Evolutionary conservation across 306 rosid species (phyloP).

Genomic region (Trifolium subterraneum): DNA sequence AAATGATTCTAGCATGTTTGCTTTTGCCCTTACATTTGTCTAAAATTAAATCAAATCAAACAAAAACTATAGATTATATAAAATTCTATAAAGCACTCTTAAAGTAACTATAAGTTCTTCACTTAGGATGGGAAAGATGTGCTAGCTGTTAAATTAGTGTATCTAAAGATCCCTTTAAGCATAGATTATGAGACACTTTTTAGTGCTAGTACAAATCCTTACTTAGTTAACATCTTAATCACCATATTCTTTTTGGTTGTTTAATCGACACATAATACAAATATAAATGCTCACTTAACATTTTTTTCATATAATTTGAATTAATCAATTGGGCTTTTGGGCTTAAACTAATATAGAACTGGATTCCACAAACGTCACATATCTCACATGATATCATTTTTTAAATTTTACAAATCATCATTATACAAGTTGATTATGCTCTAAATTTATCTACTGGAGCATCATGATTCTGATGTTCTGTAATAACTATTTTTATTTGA

Average conservation of each 20-base stretch:
- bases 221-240: slow-evolving; percentile 47
- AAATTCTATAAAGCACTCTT: slow-evolving; percentile 43
- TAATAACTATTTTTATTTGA: slow-evolving; percentile 19
- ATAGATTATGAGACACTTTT: slow-evolving; percentile 47
- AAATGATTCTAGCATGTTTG: slow-evolving; percentile 25
- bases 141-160: slow-evolving; percentile 31
- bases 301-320: slow-evolving; percentile 18
- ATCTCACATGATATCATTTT: slow-evolving; percentile 40
- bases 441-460: neutral
- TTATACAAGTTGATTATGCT: slow-evolving; percentile 38
- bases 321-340: slow-evolving; percentile 35
- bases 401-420: slow-evolving; percentile 30
- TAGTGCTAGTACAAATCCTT: slow-evolving; percentile 34
- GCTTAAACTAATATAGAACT: slow-evolving; percentile 43
- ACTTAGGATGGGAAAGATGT: slow-evolving; percentile 35
- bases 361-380: slow-evolving; percentile 49
- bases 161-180: slow-evolving; percentile 38
- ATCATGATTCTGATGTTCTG: slow-evolving; percentile 32
- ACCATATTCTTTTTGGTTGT: slow-evolving; percentile 38
- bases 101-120: slow-evolving; percentile 36
- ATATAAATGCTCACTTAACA: slow-evolving; percentile 23
- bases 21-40: slow-evolving; percentile 33
- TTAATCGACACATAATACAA: slow-evolving; percentile 37
- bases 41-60: slow-evolving; percentile 25
- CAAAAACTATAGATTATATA: neutral